Base-by-base conservation (phyloP, 257 asterid genomes). In the Salvia miltiorrhiza region DNA sequence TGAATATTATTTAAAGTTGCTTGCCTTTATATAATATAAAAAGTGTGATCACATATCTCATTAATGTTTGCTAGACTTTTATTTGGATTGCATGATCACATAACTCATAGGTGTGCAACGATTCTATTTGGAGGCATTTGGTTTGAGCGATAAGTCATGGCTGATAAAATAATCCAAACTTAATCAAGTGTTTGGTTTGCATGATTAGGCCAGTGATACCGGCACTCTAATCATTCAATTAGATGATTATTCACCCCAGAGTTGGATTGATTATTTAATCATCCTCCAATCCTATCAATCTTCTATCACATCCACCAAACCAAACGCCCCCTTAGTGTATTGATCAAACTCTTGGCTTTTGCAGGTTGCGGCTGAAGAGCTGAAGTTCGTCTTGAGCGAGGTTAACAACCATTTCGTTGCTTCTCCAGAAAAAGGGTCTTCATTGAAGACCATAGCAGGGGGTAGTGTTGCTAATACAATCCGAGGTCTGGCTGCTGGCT, bases 391-490 rank as follows among this genome's bases (percentile, higher is more conserved):
- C 17, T 75, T 91, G 72, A 74, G 37, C 44, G 90, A 89, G 90
- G 82, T 94, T 6, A 82, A 87, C 35, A 14, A 78, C 23, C 85
- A 94, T 66, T 61, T 77, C 33, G 53, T 76, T 32, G 78, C 85
- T 58, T 82, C 86, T 9, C 83, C 87, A 0, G 84, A 84, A 33
- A 63, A 57, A 48, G 54, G 82, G 3, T 71, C 86, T 54, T 61
- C 87, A 10, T 73, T 91, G 65, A 94, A 80, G 77, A 91, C 99
- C 32, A 89, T 94, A 52, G 99, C 99, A 69, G 99, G 99, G 33
- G 99, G 97, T 17, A 94, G 99, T 60, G 96, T 94, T 35, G 95
- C 99, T 39, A 94, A 91, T 67, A 94, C 99, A 26, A 81, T 94
- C 43, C 84, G 99, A 82, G 99, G 99, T 48, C 80, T 94, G 23